A percentile compares a stretch with the other conserved stretches of the same genome.
phyloP scores from a whole-genome alignment of 1,139 yeast species.

The Scheffersomyces stambukii region DNA sequence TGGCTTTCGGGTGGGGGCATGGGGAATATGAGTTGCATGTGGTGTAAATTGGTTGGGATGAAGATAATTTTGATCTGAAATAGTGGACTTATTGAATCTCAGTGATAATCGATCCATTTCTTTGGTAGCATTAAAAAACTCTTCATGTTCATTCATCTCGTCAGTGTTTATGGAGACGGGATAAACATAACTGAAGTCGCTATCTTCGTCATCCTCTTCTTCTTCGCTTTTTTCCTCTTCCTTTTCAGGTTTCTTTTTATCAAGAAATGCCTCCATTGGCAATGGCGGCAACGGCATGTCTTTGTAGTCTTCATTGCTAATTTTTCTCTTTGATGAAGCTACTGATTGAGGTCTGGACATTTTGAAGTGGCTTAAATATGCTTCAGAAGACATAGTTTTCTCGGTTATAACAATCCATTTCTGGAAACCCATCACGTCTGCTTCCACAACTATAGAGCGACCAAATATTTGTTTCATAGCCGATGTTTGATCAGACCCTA shows the following conservation, averaged over 20 bases:
- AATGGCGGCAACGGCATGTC: constrained; percentile 32
- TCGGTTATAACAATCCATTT: constrained; percentile 85
- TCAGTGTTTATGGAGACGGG: constrained; percentile 8
- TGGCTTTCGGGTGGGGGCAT: constrained; percentile 7
- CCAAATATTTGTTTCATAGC: constrained; percentile 70
- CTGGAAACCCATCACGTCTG: constrained; percentile 69
- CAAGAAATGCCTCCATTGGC: constrained; percentile 10
- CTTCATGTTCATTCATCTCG: constrained; percentile 16
- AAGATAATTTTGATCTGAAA: constrained; percentile 3
- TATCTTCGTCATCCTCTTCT: neutral
- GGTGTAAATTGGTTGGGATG: neutral
- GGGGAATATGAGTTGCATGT: too few relatives aligned
- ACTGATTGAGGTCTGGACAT: constrained; percentile 7
- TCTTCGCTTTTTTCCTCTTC: constrained; percentile 7
- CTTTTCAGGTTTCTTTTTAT: constrained; percentile 13
- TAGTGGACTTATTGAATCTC: constrained; percentile 8
- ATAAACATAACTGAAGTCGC: constrained; percentile 8
- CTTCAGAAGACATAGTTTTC: constrained; percentile 46
- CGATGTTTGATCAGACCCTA: constrained; percentile 71
- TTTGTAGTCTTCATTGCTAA: constrained; percentile 18
- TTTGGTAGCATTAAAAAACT: constrained; percentile 10
- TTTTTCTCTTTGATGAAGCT: constrained; percentile 5
- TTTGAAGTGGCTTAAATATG: constrained; percentile 27
- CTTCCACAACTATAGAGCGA: constrained; percentile 70
- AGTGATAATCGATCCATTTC: constrained; percentile 4